phyloP scores from a whole-genome alignment of 441 rosid genomes.

The Euphorbia corollata region DNA sequence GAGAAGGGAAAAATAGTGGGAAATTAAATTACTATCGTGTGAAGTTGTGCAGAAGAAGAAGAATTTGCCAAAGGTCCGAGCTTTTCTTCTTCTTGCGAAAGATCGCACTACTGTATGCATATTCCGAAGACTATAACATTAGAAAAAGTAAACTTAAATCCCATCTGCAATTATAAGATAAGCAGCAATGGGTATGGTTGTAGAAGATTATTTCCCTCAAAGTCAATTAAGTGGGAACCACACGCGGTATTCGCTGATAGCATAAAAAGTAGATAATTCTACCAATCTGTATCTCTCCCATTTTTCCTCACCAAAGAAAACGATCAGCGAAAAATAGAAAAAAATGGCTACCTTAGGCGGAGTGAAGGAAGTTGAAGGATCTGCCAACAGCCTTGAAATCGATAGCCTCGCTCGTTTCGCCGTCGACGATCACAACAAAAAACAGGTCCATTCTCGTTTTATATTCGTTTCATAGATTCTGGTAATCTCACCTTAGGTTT shows the following conservation, averaged over 20 bases:
- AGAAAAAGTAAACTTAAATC: too few species aligned
- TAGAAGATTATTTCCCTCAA: too few species aligned
- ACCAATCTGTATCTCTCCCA: too few species aligned
- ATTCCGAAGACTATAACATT: not conserved
- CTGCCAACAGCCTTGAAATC: conserved; percentile 50
- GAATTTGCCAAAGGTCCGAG: not conserved
- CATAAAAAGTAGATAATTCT: too few species aligned
- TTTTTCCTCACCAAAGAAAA: not conserved
- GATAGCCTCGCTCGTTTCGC: conserved; percentile 70
- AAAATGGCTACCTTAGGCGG: conserved; percentile 46
- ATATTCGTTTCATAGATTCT: not conserved
- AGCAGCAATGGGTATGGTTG: too few species aligned
- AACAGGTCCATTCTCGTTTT: conserved; percentile 34
- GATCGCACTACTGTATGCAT: not conserved
- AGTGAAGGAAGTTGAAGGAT: conserved; percentile 31
- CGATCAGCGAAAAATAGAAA: not conserved
- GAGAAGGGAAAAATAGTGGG: conserved; percentile 38
- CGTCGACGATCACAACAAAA: conserved; percentile 75
- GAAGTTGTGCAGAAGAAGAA: conserved; percentile 5
- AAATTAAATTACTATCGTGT: conserved; percentile 3
- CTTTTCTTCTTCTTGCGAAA: conserved; percentile 1
- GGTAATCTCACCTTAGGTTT: not conserved
- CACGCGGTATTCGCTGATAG: too few species aligned
- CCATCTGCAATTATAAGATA: too few species aligned
- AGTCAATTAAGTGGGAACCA: too few species aligned